Percentiles rank a stretch among this genome's conserved stretches.
phyloP scores from a whole-genome alignment of 352 stramenopile genomes.

The Pythium coloratum region DNA sequence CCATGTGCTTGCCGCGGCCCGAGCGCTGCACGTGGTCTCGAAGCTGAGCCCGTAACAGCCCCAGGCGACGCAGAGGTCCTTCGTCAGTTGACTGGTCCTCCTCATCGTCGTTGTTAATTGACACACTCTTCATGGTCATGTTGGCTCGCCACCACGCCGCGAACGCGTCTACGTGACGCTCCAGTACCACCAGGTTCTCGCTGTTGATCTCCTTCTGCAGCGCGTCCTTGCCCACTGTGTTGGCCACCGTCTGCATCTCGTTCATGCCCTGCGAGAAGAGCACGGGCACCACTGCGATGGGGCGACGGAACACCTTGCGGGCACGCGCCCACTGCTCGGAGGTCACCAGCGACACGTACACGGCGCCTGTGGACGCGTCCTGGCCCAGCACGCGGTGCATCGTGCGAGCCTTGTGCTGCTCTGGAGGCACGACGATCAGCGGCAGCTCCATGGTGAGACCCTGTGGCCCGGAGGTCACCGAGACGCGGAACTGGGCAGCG shows the following conservation, averaged over 20 bases:
- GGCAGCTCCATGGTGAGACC: conserved; percentile 76
- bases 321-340: conserved; percentile 48
- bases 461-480: conserved; percentile 55
- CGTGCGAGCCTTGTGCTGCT: conserved; percentile 34
- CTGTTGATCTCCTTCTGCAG: conserved; percentile 85
- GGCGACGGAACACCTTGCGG: conserved; percentile 57
- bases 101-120: background rate
- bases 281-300: conserved; percentile 69
- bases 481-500: conserved; percentile 68
- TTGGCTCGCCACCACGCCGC: conserved; percentile 36
- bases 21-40: conserved; percentile 27
- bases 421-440: conserved; percentile 50
- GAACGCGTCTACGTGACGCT: conserved; percentile 54
- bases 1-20: conserved; percentile 74
- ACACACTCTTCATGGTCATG: conserved; percentile 34
- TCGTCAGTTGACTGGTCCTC: background rate
- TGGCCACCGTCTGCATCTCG: conserved; percentile 92
- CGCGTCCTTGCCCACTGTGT: conserved; percentile 75
- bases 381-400: conserved; percentile 83
- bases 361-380: conserved; percentile 66
- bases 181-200: conserved; percentile 64
- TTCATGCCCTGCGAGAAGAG: conserved; percentile 92
- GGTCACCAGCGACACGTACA: conserved; percentile 57
- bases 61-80: conserved; percentile 13
- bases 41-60: conserved; percentile 14